Percentiles rank a stretch among this genome's conserved stretches.
phyloP scores from a whole-genome alignment of 1,139 yeast species.

The Arxiozyma slooffiae region DNA sequence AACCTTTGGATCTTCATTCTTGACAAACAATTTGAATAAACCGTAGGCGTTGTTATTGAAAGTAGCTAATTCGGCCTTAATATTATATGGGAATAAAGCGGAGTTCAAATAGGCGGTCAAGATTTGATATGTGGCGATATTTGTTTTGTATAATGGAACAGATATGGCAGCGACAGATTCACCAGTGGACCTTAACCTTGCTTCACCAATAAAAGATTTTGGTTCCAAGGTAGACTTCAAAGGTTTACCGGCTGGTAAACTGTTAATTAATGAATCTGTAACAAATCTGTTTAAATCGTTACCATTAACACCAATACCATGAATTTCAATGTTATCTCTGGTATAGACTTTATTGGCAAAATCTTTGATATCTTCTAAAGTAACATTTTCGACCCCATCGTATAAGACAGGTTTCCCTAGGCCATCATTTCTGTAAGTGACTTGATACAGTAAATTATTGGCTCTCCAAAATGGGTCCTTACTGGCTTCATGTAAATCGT shows the following conservation, averaged over 20 bases:
- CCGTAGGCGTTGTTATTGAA: conserved; percentile 64
- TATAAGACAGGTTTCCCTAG: conserved; percentile 77
- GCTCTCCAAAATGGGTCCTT: conserved; percentile 51
- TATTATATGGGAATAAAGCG: conserved; percentile 43
- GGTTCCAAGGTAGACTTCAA: conserved; percentile 33
- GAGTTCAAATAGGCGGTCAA: conserved; percentile 68
- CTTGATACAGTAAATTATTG: conserved; percentile 67
- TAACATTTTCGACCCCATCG: conserved; percentile 49
- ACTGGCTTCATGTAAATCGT: conserved; percentile 44
- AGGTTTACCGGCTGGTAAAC: conserved; percentile 51
- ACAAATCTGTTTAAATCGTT: conserved; percentile 63
- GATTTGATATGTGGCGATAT: conserved; percentile 60
- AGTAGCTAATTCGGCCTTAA: conserved; percentile 46
- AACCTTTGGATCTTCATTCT: conserved; percentile 47
- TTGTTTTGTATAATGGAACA: conserved; percentile 57
- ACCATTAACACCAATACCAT: conserved; percentile 66
- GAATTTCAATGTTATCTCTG: conserved; percentile 59
- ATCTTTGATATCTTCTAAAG: conserved; percentile 55
- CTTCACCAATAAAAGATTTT: conserved; percentile 52
- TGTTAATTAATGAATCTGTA: conserved; percentile 54
- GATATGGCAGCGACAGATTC: conserved; percentile 71
- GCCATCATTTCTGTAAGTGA: conserved; percentile 71
- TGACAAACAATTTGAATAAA: conserved; percentile 61
- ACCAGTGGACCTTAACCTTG: conserved; percentile 60
- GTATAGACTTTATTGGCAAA: conserved; percentile 65